Conservation (phyloP, 257 asterid genomes). For the Capsicum baccatum region DNA sequence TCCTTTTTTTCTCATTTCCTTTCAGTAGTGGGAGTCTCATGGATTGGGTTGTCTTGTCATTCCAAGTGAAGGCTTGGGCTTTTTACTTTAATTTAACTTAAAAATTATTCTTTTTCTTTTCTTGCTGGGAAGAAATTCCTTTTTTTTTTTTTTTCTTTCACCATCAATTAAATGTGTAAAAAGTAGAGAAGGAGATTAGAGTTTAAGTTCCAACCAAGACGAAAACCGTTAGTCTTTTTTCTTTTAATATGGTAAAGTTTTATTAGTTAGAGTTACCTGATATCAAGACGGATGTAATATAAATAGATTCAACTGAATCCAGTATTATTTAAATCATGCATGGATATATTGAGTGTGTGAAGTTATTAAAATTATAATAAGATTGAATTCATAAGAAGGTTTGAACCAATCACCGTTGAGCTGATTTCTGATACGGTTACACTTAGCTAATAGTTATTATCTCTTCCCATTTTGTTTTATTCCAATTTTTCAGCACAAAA, state of each 20-base stretch:
- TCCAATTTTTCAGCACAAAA: background rate
- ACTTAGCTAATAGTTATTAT: background rate
- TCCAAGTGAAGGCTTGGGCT: slow-evolving; percentile 40
- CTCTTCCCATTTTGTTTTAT: background rate
- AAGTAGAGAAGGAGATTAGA: background rate
- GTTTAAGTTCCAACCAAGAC: background rate
- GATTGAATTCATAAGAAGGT: too few species aligned
- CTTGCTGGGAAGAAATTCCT: background rate
- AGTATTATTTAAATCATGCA: too few species aligned
- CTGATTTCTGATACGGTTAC: background rate
- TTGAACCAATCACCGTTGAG: background rate
- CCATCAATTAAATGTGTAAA: background rate
- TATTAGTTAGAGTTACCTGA: background rate
- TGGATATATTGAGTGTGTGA: too few species aligned
- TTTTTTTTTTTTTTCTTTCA: background rate
- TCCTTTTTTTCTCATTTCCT: slow-evolving; percentile 27
- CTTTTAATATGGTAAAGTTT: background rate
- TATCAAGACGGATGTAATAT: background rate
- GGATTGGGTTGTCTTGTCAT: slow-evolving; percentile 68
- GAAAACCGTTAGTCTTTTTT: background rate
- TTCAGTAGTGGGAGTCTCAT: slow-evolving; percentile 52
- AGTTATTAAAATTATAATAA: too few species aligned
- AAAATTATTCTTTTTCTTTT: background rate
- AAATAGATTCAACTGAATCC: too few species aligned
- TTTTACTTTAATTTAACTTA: slow-evolving; percentile 40